Evolutionary conservation across 1,284 basidiomycete species (phyloP).

Genomic region (Heliocybe sulcata): DNA sequence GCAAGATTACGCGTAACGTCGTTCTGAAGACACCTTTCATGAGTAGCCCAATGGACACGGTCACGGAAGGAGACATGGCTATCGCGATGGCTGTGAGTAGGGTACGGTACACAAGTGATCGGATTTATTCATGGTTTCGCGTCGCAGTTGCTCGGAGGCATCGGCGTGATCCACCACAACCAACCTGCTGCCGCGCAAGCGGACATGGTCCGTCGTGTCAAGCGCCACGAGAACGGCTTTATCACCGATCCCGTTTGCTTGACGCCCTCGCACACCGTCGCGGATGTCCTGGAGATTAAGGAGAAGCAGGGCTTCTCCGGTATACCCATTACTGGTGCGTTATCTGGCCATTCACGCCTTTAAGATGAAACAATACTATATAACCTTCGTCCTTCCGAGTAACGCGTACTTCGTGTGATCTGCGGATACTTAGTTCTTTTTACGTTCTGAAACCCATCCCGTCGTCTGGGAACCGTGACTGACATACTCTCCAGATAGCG

Average conservation of each 20-base stretch:
- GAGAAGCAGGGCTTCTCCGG: slow-evolving; percentile 91
- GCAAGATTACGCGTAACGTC: slow-evolving; percentile 87
- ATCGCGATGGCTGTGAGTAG: slow-evolving; percentile 83
- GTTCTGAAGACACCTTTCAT: slow-evolving; percentile 93
- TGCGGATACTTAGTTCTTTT: slow-evolving; percentile 49
- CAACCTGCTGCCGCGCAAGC: slow-evolving; percentile 87
- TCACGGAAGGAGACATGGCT: slow-evolving; percentile 97
- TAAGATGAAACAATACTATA: slow-evolving; percentile 42
- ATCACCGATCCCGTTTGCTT: slow-evolving; percentile 93
- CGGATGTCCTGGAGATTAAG: slow-evolving; percentile 93
- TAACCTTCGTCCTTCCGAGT: slow-evolving; percentile 89
- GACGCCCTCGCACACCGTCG: slow-evolving; percentile 72
- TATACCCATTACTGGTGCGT: slow-evolving; percentile 93
- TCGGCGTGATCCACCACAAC: slow-evolving; percentile 99
- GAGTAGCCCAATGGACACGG: slow-evolving; percentile 99
- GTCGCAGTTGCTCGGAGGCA: slow-evolving; percentile 82
- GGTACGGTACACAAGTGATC: slow-evolving; percentile 1
- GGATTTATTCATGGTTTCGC: slow-evolving; percentile 15
- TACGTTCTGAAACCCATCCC: slow-evolving; percentile 25
- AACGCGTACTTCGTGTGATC: slow-evolving; percentile 63
- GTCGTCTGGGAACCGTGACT: slow-evolving; percentile 14
- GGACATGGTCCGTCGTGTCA: slow-evolving; percentile 95
- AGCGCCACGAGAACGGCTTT: slow-evolving; percentile 98
- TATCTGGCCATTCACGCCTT: slow-evolving; percentile 8
- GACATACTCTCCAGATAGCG: slow-evolving; percentile 59